Percentiles rank a stretch among this genome's conserved stretches.
These are phyloP conservation scores for Gossypium sturtianum DNA, from an alignment of 345 rosid genomes.

Conservation along the genomic window DNA sequence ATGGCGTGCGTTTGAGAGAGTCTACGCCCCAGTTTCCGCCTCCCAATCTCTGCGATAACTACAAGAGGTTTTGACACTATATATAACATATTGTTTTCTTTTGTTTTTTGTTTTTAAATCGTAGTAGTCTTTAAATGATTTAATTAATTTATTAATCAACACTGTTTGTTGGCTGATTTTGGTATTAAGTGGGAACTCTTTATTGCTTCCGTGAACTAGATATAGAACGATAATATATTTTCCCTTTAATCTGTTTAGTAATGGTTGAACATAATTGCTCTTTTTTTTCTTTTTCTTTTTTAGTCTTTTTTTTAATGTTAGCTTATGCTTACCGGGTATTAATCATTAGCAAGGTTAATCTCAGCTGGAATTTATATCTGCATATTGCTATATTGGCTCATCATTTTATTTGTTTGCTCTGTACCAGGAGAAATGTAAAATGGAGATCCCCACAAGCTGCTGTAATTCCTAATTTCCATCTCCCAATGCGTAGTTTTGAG, in stretches of 20 bases:
- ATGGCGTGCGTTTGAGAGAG: constrained; percentile 33
- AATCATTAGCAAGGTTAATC: not conserved
- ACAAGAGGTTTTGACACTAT: constrained; percentile 35
- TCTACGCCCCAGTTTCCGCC: constrained; percentile 28
- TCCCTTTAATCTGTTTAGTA: not conserved
- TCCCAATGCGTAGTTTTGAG: constrained; percentile 77
- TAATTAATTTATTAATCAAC: not conserved
- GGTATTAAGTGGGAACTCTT: not conserved
- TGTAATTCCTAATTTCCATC: constrained; percentile 55
- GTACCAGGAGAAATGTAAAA: constrained; percentile 35
- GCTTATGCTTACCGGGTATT: not conserved
- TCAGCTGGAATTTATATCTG: not conserved
- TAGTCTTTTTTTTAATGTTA: not conserved
- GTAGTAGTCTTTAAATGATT: not conserved
- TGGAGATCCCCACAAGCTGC: constrained; percentile 65
- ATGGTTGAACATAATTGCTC: not conserved
- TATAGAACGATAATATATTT: not conserved
- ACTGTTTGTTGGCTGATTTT: not conserved
- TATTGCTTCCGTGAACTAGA: not conserved
- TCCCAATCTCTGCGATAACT: constrained; percentile 21
- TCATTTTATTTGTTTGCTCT: constrained; percentile 1
- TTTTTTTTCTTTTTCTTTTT: not conserved
- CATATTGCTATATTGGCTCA: not conserved
- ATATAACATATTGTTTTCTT: not conserved
- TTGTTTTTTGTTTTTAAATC: not conserved